Evolutionary conservation across 805 yeast genomes (phyloP).

Genomic region (Kodamaea restingae): DNA sequence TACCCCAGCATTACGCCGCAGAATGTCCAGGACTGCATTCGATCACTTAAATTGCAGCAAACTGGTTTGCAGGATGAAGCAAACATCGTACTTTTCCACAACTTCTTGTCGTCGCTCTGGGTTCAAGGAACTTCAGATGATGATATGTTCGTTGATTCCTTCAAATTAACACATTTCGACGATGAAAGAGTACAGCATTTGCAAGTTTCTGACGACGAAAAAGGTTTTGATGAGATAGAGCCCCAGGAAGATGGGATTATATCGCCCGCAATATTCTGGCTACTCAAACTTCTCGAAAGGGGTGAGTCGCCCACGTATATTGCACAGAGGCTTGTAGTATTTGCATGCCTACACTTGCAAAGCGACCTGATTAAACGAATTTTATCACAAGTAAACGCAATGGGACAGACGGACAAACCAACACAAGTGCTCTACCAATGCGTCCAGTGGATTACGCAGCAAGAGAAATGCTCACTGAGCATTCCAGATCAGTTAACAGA

Average conservation of each 20-base stretch:
- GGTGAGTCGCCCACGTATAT: constrained; percentile 29
- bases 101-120: constrained; percentile 11
- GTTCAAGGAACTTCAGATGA: constrained; percentile 5
- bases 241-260: constrained; percentile 7
- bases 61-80: constrained; percentile 16
- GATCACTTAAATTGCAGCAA: constrained; percentile 7
- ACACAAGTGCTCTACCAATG: constrained; percentile 18
- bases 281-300: constrained; percentile 16
- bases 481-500: constrained; percentile 3
- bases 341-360: constrained; percentile 17
- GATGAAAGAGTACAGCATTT: constrained; percentile 21
- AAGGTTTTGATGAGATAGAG: constrained; percentile 11
- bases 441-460: constrained; percentile 20
- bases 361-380: constrained; percentile 13
- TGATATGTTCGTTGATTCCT: constrained; percentile 15
- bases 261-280: constrained; percentile 15
- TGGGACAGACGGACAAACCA: constrained; percentile 16
- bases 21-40: background rate
- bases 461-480: constrained; percentile 5
- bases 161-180: constrained; percentile 10
- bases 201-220: constrained; percentile 25
- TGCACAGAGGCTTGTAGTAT: constrained; percentile 22
- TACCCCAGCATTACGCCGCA: background rate
- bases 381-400: constrained; percentile 18
- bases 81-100: constrained; percentile 14